Base-by-base conservation (phyloP, 2,329 filamentous ascomycete genomes). In the Teratosphaeria nubilosa region DNA sequence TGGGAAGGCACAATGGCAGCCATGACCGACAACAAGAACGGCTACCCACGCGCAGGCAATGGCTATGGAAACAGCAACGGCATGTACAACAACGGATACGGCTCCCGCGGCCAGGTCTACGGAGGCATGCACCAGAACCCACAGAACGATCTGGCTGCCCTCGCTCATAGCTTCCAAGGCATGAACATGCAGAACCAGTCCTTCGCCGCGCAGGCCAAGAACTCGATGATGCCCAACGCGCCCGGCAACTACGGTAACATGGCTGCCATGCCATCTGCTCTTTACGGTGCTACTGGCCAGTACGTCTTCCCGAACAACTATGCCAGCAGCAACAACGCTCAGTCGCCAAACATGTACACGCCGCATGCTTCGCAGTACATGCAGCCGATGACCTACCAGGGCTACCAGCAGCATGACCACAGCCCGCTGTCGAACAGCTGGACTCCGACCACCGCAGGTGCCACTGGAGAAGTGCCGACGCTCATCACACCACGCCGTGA, bases 401-500 rank as follows among this genome's bases (percentile, higher is more conserved):
- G 73, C 62, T 78, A 78, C 55, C 75, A 77, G 60, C 73, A 73
- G 59, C 68, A 73, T 51, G 73, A 76, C 61, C 75, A 78, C 63
- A 77, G 73, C 67, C 76, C 77, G 6, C 70, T 79, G 64, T 76
- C 74, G 14, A 68, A 72, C 59, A 73, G 70, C 62, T 27, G 32
- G 25, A 80, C 77, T 78, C 73, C 77, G 16, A 70, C 71, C 2
- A 72, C 68, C 55, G 65, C 65, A 54, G 73, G 76, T 59, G 73
- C 76, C 5, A 77, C 74, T 20, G 74, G 71, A 9, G 77, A 78
- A 31, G 75, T 79, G 59, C 78, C 78, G 5, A 75, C 77, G 9
- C 71, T 80, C 55, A 76, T 79, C 72, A 79, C 77, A 20, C 77
- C 77, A 54, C 77, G 78, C 41, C 77, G 78, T 53, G 77, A 78